Evolutionary conservation across 1,139 yeast genomes (phyloP).

Genomic region (Lodderomyces orthopsilosis): DNA sequence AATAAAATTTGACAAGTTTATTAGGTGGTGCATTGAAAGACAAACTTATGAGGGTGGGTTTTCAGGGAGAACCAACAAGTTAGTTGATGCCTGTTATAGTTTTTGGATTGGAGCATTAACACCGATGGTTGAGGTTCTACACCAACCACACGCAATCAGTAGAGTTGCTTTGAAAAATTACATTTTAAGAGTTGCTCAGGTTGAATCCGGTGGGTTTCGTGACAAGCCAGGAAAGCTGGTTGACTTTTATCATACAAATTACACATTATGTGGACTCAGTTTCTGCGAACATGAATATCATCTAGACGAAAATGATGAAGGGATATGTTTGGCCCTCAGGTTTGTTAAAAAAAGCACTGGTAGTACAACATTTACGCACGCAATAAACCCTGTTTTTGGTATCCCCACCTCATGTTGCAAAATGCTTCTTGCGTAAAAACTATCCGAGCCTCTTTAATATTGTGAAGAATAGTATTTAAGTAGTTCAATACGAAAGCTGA

Average conservation of each 20-base stretch:
- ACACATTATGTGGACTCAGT: constrained; percentile 75
- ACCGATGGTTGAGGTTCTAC: constrained; percentile 58
- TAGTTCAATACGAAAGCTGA: no score
- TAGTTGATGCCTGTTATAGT: constrained; percentile 95
- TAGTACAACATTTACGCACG: constrained; percentile 23
- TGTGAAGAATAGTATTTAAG: no score
- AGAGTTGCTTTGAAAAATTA: constrained; percentile 60
- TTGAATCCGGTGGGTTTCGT: constrained; percentile 63
- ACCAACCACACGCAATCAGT: constrained; percentile 29
- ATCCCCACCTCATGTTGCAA: constrained; percentile 34
- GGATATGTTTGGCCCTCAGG: constrained; percentile 27
- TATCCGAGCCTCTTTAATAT: no score
- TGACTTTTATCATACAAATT: constrained; percentile 91
- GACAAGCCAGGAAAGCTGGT: constrained; percentile 85
- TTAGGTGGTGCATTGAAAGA: constrained; percentile 67
- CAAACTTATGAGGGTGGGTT: constrained; percentile 85
- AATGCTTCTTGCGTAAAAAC: background rate
- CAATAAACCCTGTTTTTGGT: constrained; percentile 66
- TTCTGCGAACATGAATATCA: constrained; percentile 56
- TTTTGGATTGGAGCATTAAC: constrained; percentile 90
- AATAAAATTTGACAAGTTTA: constrained; percentile 30
- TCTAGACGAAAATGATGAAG: constrained; percentile 19
- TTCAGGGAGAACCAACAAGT: constrained; percentile 84
- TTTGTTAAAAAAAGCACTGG: constrained; percentile 21
- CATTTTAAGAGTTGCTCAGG: constrained; percentile 74